Evolutionary conservation across 202 grass and related monocot genomes (phyloP).

Genomic region (Schoenoplectus tabernaemontani): DNA sequence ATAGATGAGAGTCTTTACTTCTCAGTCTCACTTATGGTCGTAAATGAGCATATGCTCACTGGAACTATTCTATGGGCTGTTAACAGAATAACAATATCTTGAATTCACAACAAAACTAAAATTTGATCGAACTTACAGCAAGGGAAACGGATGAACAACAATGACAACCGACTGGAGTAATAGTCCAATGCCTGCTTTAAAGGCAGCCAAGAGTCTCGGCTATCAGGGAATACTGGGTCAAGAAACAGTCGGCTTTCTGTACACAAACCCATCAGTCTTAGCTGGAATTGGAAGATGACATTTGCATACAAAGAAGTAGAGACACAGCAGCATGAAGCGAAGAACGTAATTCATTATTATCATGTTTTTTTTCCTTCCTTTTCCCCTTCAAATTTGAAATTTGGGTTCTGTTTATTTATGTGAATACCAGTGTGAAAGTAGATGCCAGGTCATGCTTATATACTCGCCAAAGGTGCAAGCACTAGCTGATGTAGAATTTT

Average conservation of each 20-base stretch:
- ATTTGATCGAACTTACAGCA: constrained; percentile 46
- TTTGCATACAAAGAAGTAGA: constrained; percentile 3
- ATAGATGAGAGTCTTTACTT: neutral
- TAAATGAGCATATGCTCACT: neutral
- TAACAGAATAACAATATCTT: neutral
- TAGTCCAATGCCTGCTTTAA: constrained; percentile 52
- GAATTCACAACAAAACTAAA: neutral
- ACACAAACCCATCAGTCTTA: constrained; percentile 74
- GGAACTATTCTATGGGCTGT: neutral
- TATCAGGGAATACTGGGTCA: constrained; percentile 83
- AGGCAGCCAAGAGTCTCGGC: constrained; percentile 66
- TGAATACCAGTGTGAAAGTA: neutral
- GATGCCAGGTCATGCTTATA: no score
- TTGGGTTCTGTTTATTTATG: neutral
- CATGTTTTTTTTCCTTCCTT: neutral
- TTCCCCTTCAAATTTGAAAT: neutral
- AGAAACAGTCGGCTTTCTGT: constrained; percentile 34
- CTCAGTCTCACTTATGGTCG: neutral
- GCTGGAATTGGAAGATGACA: constrained; percentile 63
- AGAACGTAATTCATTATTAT: neutral
- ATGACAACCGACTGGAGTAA: constrained; percentile 37
- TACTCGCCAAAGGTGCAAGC: no score
- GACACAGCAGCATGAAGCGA: neutral
- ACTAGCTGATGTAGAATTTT: no score
- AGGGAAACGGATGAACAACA: constrained; percentile 77